phyloP scores from a whole-genome alignment of 495 filamentous ascomycete genomes.

The Lasiosphaeris hirsuta region DNA sequence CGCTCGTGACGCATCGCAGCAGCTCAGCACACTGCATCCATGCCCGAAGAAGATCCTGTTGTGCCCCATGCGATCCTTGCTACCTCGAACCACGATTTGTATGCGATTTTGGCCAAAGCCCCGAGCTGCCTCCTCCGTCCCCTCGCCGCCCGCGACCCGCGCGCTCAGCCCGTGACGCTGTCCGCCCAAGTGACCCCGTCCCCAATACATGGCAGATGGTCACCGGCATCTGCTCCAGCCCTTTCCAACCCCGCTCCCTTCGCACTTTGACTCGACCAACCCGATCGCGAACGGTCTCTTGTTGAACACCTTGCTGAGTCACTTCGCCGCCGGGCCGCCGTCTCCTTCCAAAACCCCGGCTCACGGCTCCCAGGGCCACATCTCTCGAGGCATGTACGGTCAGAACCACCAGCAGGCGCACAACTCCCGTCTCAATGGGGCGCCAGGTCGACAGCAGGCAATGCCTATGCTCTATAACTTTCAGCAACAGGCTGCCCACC shows the following conservation, averaged over 20 bases:
- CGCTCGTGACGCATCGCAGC: constrained; percentile 15
- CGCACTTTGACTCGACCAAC: constrained; percentile 26
- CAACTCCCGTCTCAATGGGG: constrained; percentile 65
- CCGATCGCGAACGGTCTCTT: constrained; percentile 26
- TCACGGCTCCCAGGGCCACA: constrained; percentile 68
- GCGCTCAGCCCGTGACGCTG: constrained; percentile 10
- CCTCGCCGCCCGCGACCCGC: constrained; percentile 11
- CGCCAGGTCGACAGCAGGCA: constrained; percentile 41
- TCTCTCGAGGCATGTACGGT: constrained; percentile 73
- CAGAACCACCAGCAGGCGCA: constrained; percentile 78
- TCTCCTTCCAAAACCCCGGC: constrained; percentile 63
- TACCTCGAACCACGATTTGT: constrained; percentile 13
- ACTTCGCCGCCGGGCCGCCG: constrained; percentile 26
- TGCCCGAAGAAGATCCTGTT: constrained; percentile 31
- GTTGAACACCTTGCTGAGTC: constrained; percentile 31
- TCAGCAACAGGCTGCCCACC: constrained; percentile 61
- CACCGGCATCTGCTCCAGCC: constrained; percentile 68
- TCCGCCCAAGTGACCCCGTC: constrained; percentile 8
- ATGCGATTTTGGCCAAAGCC: constrained; percentile 14
- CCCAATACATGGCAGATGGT: constrained; percentile 78
- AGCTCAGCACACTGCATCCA: constrained; percentile 29
- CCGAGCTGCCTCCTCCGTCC: constrained; percentile 1
- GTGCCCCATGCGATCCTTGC: constrained; percentile 30
- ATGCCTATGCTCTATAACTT: constrained; percentile 66
- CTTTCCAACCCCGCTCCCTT: constrained; percentile 26